A percentile compares a stretch with the other conserved stretches of the same genome.
phyloP scores from a whole-genome alignment of 108 stramenopile species.

The Fragilariopsis cylindrus region DNA sequence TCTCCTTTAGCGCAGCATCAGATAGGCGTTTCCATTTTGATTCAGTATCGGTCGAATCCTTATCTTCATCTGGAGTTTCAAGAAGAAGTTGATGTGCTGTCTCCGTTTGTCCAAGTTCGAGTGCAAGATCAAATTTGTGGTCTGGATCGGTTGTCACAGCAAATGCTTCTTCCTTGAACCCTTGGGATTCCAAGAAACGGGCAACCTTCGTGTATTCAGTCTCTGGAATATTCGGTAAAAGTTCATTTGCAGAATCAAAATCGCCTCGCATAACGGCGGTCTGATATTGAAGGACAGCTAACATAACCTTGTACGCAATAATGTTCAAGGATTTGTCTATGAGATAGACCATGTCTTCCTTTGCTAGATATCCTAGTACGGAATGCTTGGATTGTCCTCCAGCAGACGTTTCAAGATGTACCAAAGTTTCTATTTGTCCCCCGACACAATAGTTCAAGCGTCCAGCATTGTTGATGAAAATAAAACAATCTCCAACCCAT shows the following conservation, averaged over 20 bases:
- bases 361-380: conserved; percentile 96
- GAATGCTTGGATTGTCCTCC: conserved; percentile 80
- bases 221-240: conserved; percentile 91
- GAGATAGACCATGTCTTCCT: conserved; percentile 97
- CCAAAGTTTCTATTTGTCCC: conserved; percentile 96
- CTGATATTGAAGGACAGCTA: conserved; percentile 96
- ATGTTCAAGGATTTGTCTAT: conserved; percentile 94
- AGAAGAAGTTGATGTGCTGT: conserved; percentile 80
- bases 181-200: conserved; percentile 97
- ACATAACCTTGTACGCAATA: conserved; percentile 89
- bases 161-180: conserved; percentile 99
- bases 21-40: conserved; percentile 98
- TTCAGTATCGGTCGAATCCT: conserved; percentile 92
- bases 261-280: conserved; percentile 99
- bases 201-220: conserved; percentile 93
- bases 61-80: conserved; percentile 83
- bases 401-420: conserved; percentile 89
- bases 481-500: conserved; percentile 99
- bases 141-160: conserved; percentile 93
- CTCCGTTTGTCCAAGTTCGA: conserved; percentile 94
- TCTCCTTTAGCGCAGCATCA: conserved; percentile 94
- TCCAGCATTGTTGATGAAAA: conserved; percentile 90
- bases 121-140: conserved; percentile 96
- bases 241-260: conserved; percentile 96
- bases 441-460: conserved; percentile 98